Percentiles rank a stretch among this genome's conserved stretches.
Evolutionary conservation across 2,329 filamentous ascomycete genomes (phyloP).

Genomic region (Geosmithia putterillii): DNA sequence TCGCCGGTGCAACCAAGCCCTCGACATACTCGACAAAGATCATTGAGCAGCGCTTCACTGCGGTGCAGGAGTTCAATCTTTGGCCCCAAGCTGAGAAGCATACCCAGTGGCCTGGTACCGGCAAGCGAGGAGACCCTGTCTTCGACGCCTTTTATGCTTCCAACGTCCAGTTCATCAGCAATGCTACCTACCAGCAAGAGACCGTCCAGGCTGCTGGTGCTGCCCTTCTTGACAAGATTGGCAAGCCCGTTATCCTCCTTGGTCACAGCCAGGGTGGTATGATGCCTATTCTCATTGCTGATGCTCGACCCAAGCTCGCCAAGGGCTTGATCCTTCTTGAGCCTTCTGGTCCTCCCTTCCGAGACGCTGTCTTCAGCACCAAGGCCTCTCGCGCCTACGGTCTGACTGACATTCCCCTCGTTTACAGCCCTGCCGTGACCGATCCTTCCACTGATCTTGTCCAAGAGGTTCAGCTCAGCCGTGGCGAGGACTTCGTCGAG

Average conservation of each 20-base stretch:
- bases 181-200: constrained; percentile 19
- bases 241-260: constrained; percentile 22
- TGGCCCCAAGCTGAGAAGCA: constrained; percentile 27
- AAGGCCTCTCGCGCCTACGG: constrained; percentile 25
- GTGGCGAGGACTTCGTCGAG: constrained; percentile 7
- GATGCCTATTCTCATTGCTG: constrained; percentile 25
- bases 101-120: constrained; percentile 29
- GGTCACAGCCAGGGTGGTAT: constrained; percentile 34
- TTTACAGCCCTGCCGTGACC: constrained; percentile 28
- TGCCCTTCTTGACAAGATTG: constrained; percentile 28
- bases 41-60: constrained; percentile 25
- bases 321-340: constrained; percentile 30
- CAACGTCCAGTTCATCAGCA: constrained; percentile 21
- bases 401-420: constrained; percentile 32
- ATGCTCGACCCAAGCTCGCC: constrained; percentile 26
- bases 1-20: constrained; percentile 14
- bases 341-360: constrained; percentile 33
- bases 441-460: constrained; percentile 21
- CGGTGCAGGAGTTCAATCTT: constrained; percentile 14
- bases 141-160: constrained; percentile 29
- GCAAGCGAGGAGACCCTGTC: constrained; percentile 22
- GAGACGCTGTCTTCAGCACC: constrained; percentile 24
- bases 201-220: constrained; percentile 24
- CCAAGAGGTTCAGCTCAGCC: neutral
- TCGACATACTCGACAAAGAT: constrained; percentile 19